Conservation (phyloP, 1,284 basidiomycete species). For the Lignosus rhinocerotis region DNA sequence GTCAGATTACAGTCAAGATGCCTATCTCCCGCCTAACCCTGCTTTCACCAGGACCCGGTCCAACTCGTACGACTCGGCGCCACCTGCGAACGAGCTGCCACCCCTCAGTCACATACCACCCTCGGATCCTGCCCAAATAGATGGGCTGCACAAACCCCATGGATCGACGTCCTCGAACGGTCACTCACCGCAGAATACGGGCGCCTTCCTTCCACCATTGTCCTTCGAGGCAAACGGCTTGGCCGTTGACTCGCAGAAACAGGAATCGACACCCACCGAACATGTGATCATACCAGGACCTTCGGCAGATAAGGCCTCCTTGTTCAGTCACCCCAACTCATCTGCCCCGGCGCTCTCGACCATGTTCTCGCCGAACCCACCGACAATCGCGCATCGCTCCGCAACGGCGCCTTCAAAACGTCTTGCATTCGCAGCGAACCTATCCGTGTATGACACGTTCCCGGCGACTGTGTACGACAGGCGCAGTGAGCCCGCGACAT, state of each 20-base stretch:
- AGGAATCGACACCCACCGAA: conserved; percentile 30
- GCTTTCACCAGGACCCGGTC: conserved; percentile 60
- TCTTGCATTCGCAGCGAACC: conserved; percentile 86
- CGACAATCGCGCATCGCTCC: conserved; percentile 60
- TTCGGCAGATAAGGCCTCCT: conserved; percentile 33
- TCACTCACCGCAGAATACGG: conserved; percentile 28
- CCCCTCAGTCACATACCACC: conserved; percentile 78
- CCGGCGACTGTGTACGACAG: conserved; percentile 89
- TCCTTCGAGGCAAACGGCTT: conserved; percentile 51
- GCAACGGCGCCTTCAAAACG: conserved; percentile 71
- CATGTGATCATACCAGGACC: conserved; percentile 28
- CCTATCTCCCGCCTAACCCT: conserved; percentile 48
- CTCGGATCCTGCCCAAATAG: conserved; percentile 82
- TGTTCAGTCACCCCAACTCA: conserved; percentile 81
- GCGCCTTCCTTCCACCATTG: conserved; percentile 55
- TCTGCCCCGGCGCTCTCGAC: conserved; percentile 86
- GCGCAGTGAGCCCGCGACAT: conserved; percentile 93
- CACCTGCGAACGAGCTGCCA: conserved; percentile 55
- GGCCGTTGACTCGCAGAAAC: conserved; percentile 37
- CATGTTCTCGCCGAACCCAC: conserved; percentile 41
- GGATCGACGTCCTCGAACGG: conserved; percentile 37
- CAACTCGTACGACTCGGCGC: conserved; percentile 76
- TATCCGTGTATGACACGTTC: conserved; percentile 96
- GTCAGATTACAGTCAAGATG: conserved; percentile 60
- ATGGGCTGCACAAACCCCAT: conserved; percentile 73